Conservation (phyloP, 805 yeast species). For the Schizosaccharomyces japonicus region DNA sequence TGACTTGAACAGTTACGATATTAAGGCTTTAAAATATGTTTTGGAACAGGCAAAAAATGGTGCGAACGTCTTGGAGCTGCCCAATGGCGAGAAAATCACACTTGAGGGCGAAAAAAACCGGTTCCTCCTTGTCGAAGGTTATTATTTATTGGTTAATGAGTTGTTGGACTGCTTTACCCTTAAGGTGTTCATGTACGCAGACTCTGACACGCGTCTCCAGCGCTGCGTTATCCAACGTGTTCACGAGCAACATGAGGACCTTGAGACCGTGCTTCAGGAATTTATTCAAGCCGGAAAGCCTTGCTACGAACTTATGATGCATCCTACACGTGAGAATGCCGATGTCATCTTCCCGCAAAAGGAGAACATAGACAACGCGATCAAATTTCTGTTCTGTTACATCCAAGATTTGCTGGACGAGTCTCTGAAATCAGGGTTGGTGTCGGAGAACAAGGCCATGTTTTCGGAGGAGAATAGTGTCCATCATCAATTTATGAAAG, state of each 20-base stretch:
- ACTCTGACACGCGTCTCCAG: not conserved
- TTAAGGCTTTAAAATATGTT: not conserved
- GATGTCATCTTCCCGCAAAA: not conserved
- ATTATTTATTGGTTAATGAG: not conserved
- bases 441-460: no score
- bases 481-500: not conserved
- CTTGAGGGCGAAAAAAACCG: not conserved
- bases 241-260: not conserved
- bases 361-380: not conserved
- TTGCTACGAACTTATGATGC: not conserved
- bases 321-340: constrained; percentile 1
- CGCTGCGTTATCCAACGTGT: not conserved
- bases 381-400: not conserved
- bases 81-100: not conserved
- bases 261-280: not conserved
- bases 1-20: not conserved
- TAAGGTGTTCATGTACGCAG: not conserved
- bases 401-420: not conserved
- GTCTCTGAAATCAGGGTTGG: not conserved
- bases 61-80: not conserved
- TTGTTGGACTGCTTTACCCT: not conserved
- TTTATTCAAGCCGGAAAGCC: not conserved
- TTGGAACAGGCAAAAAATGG: not conserved
- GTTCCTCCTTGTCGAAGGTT: not conserved
- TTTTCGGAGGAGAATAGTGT: not conserved